Evolutionary conservation across 1,284 basidiomycete genomes (phyloP), one percentile per base, ranked within the genome.

Genomic region (Irpex sp.): DNA sequence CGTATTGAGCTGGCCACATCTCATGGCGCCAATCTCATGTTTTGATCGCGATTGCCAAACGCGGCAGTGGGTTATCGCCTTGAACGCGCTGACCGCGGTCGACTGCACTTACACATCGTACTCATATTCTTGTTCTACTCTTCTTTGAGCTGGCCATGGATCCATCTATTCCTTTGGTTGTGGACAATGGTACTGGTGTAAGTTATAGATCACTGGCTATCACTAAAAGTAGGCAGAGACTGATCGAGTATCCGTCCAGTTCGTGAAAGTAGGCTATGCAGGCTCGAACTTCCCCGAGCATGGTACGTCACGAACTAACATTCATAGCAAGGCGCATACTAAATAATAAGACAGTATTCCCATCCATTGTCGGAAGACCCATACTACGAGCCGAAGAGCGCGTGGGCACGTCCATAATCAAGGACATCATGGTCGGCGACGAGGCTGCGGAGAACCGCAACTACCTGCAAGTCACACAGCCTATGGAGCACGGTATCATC

Each of bases 401-500:
- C 63, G 85, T 94, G 60, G 88, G 93, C 64, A 80, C 86, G 37
- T 82, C 88, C 7, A 75, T 87, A 64, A 96, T 98, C 80, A 94
- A 93, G 73, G 96, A 99, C 77, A 90, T 99, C 77, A 98, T 99
- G 95, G 81, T 97, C 73, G 95, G 96, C 65, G 94, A 96, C 77
- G 94, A 98, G 74, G 97, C 97, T 28, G 94, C 93, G 51, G 85
- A 90, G 75, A 91, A 94, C 74, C 90, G 96, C 56, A 96, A 93
- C 72, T 98, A 93, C 78, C 86, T 99, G 35, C 96, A 99, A 77
- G 85, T 99, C 60, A 92, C 94, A 1, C 96, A 99, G 71, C 96
- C 97, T 2, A 96, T 99, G 93, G 97, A 99, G 75, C 97, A 99
- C 77, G 97, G 97, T 61, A 97, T 99, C 74, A 90, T 99, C 60